These are phyloP conservation scores for Microsporum canis DNA, from an alignment of 2,329 filamentous ascomycete genomes.

Conservation along the genomic window DNA sequence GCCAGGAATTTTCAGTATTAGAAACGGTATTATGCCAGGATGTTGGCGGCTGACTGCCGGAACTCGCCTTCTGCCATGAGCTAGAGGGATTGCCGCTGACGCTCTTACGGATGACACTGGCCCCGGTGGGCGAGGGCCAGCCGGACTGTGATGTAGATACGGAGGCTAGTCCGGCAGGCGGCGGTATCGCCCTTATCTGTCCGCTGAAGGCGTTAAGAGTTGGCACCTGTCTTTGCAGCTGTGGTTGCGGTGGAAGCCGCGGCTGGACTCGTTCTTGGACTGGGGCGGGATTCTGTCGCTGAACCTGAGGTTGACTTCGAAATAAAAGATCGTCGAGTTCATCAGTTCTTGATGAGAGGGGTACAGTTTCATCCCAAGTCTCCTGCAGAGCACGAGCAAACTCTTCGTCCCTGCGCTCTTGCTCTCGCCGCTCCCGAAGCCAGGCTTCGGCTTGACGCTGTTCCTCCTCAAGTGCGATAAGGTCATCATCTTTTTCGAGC, in stretches of 20 bases:
- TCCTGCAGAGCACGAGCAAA: slow-evolving; percentile 30
- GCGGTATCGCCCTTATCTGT: not conserved
- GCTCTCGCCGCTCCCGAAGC: slow-evolving; percentile 22
- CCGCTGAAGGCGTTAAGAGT: too few relatives aligned
- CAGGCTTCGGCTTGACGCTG: slow-evolving; percentile 24
- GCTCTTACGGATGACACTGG: not conserved
- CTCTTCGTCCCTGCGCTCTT: slow-evolving; percentile 29
- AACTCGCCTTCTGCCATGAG: not conserved
- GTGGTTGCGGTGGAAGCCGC: not conserved
- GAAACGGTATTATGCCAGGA: not conserved
- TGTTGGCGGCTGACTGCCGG: not conserved
- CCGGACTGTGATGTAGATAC: not conserved
- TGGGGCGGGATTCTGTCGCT: not conserved
- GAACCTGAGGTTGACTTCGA: not conserved
- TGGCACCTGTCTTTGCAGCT: not conserved
- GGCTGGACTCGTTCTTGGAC: not conserved
- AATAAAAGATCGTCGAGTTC: not conserved
- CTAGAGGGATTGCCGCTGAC: not conserved
- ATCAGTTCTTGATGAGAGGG: slow-evolving; percentile 3
- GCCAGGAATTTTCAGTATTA: not conserved
- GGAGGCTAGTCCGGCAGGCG: not conserved
- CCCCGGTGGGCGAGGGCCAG: not conserved
- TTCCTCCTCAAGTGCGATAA: slow-evolving; percentile 22
- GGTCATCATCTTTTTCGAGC: slow-evolving; percentile 17
- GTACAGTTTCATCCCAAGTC: slow-evolving; percentile 16